Conservation (phyloP, 345 rosid genomes). For the Ailanthus altissimus region DNA sequence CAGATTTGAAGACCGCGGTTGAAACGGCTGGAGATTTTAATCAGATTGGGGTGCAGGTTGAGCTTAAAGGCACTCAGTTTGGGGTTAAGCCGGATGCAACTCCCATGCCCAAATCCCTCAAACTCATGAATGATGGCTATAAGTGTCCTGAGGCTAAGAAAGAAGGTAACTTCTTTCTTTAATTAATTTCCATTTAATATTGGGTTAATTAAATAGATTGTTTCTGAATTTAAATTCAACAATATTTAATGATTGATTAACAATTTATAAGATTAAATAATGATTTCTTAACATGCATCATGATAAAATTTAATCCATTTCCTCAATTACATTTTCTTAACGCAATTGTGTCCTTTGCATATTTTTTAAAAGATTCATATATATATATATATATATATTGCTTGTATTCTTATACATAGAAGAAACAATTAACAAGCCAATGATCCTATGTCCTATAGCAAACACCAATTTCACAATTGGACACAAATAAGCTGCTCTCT, state of each 20-base stretch:
- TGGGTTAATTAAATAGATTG: not conserved
- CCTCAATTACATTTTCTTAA: not conserved
- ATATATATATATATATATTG: too few species aligned
- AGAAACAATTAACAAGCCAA: not conserved
- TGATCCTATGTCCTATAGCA: not conserved
- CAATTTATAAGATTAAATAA: too few species aligned
- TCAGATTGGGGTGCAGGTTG: constrained; percentile 61
- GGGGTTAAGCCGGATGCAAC: constrained; percentile 53
- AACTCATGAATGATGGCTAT: constrained; percentile 64
- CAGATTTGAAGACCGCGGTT: constrained; percentile 70
- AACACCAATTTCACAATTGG: too few species aligned
- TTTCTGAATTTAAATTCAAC: too few species aligned
- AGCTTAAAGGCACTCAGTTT: constrained; percentile 70
- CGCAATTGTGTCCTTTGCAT: too few species aligned
- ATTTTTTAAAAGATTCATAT: too few species aligned
- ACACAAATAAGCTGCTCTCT: not conserved
- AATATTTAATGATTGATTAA: too few species aligned
- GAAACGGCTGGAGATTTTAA: constrained; percentile 79
- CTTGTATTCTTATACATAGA: too few species aligned
- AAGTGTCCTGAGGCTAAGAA: constrained; percentile 56
- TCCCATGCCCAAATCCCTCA: constrained; percentile 75
- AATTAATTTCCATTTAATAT: too few species aligned
- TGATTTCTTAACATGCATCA: not conserved
- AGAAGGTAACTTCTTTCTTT: constrained; percentile 38
- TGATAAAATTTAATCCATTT: not conserved